Evolutionary conservation across 2,329 filamentous ascomycete genomes (phyloP).

Genomic region (Didymella exigua): DNA sequence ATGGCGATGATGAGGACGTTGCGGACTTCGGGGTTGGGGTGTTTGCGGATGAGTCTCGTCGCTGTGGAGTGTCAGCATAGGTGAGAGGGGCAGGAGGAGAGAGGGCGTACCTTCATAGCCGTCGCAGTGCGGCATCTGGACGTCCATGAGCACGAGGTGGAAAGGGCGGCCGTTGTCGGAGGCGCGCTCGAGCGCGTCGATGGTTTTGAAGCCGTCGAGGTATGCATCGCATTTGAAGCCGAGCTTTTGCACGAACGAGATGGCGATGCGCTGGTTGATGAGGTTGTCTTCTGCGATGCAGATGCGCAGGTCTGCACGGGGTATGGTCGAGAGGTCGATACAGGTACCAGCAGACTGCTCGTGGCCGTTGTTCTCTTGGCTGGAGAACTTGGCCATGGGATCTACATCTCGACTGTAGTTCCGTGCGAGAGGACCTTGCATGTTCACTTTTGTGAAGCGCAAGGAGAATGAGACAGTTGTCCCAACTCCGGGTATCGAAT

Average conservation of each 20-base stretch:
- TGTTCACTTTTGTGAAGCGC: slow-evolving; percentile 80
- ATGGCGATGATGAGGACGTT: slow-evolving; percentile 94
- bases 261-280: slow-evolving; percentile 93
- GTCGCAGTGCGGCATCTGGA: slow-evolving; percentile 93
- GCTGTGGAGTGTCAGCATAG: slow-evolving; percentile 54
- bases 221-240: slow-evolving; percentile 89
- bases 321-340: slow-evolving; percentile 67
- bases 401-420: slow-evolving; percentile 53
- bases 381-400: slow-evolving; percentile 63
- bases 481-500: slow-evolving; percentile 74
- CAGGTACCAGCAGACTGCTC: slow-evolving; percentile 44
- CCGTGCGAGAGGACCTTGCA: slow-evolving; percentile 59
- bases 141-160: slow-evolving; percentile 92
- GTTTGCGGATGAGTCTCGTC: slow-evolving; percentile 79
- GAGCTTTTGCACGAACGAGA: slow-evolving; percentile 85
- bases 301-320: slow-evolving; percentile 78
- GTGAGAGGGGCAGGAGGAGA: not conserved
- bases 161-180: slow-evolving; percentile 76
- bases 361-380: slow-evolving; percentile 52
- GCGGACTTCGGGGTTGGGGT: slow-evolving; percentile 75
- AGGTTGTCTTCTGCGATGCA: slow-evolving; percentile 95
- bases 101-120: slow-evolving; percentile 70
- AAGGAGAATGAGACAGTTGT: slow-evolving; percentile 80
- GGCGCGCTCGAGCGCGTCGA: slow-evolving; percentile 79
- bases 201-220: slow-evolving; percentile 85